Evolutionary conservation across 2,329 filamentous ascomycete species (phyloP).

Genomic region (Botrytis medusae): DNA sequence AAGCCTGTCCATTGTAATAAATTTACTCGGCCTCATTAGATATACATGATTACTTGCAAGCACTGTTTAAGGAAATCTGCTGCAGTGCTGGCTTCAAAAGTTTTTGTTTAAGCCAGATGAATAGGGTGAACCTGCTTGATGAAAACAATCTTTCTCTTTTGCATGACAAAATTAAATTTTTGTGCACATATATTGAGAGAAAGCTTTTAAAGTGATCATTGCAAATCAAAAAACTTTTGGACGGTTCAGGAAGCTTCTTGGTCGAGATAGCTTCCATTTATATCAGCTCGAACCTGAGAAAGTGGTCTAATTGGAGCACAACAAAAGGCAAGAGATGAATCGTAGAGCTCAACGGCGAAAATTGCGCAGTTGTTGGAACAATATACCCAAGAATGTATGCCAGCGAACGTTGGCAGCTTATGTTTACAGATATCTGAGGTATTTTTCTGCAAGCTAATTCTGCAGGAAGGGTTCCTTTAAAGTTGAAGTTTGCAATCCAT

Average conservation of each 20-base stretch:
- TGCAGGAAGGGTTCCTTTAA: background rate
- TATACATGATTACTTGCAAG: background rate
- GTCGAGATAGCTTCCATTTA: rapidly evolving
- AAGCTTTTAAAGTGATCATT: background rate
- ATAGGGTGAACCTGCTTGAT: background rate
- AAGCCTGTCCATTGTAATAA: background rate
- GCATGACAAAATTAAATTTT: background rate
- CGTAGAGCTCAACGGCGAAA: background rate
- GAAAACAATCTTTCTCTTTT: no score
- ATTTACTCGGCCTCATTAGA: background rate
- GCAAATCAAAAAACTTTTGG: background rate
- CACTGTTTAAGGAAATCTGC: background rate
- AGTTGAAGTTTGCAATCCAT: background rate
- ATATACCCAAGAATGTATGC: background rate
- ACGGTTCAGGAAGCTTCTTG: background rate
- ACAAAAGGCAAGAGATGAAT: background rate
- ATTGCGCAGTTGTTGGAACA: background rate
- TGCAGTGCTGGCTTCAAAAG: background rate
- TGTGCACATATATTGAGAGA: background rate
- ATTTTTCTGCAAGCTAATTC: background rate
- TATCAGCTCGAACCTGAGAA: background rate
- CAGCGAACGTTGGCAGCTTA: background rate
- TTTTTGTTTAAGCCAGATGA: no score
- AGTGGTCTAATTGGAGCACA: background rate
- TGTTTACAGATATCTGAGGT: background rate